Percentiles rank a stretch among this genome's conserved stretches.
Evolutionary conservation across 225 moss, liverwort and hornwort genomes (phyloP).

Genomic region (Bryum argenteum): DNA sequence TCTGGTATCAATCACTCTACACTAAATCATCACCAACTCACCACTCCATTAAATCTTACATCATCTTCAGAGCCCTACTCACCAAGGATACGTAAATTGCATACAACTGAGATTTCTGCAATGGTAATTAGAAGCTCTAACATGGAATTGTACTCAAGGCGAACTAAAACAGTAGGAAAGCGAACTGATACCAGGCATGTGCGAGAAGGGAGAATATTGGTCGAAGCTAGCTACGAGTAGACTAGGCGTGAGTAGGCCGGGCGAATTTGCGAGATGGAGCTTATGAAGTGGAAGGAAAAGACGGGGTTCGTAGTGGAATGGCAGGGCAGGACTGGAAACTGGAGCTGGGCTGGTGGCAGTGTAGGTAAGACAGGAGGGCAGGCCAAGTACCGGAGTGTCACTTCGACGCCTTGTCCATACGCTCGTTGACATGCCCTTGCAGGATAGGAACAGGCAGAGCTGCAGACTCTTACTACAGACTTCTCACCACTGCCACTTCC

Average conservation of each 20-base stretch:
- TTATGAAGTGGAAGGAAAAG: slow-evolving; percentile 33
- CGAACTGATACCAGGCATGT: too few relatives aligned
- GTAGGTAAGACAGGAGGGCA: slow-evolving; percentile 31
- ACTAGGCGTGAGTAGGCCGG: background rate
- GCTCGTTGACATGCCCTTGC: slow-evolving; percentile 70
- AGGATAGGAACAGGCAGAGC: slow-evolving; percentile 51
- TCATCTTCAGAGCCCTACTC: too few relatives aligned
- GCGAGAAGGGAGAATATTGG: slow-evolving; percentile 2
- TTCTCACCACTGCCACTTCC: slow-evolving; percentile 8
- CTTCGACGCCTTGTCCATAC: slow-evolving; percentile 51
- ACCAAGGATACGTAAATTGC: too few relatives aligned
- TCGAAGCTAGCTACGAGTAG: too few relatives aligned
- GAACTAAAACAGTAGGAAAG: too few relatives aligned
- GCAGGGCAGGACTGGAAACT: slow-evolving; percentile 14
- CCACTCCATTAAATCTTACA: too few relatives aligned
- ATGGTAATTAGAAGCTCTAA: too few relatives aligned
- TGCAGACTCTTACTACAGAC: slow-evolving; percentile 36
- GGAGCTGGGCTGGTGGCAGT: slow-evolving; percentile 4
- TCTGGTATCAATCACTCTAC: too few relatives aligned
- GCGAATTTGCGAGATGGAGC: slow-evolving; percentile 9
- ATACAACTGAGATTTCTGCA: too few relatives aligned
- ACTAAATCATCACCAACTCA: too few relatives aligned
- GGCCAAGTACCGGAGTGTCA: slow-evolving; percentile 47
- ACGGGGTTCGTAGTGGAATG: slow-evolving; percentile 31
- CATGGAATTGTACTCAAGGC: too few relatives aligned